phyloP scores from a whole-genome alignment of 2,329 filamentous ascomycete genomes.

The Fusarium torulosum region DNA sequence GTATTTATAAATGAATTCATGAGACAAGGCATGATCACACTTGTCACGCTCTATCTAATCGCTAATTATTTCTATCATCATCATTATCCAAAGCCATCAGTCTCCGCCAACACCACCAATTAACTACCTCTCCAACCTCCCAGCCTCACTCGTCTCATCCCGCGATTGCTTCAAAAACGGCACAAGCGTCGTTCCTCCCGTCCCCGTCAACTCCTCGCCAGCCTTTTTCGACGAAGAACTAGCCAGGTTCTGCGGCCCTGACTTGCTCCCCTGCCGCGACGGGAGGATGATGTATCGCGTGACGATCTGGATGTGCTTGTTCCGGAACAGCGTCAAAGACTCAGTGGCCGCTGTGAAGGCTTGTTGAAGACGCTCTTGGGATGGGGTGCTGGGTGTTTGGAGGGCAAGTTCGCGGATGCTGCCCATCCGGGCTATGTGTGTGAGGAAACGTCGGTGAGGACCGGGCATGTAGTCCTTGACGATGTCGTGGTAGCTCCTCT shows the following conservation, averaged over 20 bases:
- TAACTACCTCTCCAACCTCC: slow-evolving; percentile 46
- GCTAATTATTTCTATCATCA: slow-evolving; percentile 23
- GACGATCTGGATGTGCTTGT: slow-evolving; percentile 91
- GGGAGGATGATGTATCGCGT: slow-evolving; percentile 91
- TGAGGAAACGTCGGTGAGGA: slow-evolving; percentile 82
- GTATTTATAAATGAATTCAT: neutral
- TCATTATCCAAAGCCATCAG: neutral
- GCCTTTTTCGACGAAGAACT: slow-evolving; percentile 57
- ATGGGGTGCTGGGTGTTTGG: slow-evolving; percentile 64
- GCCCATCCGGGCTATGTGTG: slow-evolving; percentile 74
- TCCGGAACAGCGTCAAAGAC: slow-evolving; percentile 80
- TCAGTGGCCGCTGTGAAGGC: slow-evolving; percentile 79
- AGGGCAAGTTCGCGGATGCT: slow-evolving; percentile 80
- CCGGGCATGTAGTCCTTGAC: slow-evolving; percentile 94
- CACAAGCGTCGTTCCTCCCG: slow-evolving; percentile 87
- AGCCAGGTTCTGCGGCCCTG: slow-evolving; percentile 57
- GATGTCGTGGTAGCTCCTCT: slow-evolving; percentile 66
- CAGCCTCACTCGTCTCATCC: slow-evolving; percentile 76
- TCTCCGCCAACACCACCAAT: neutral
- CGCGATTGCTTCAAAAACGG: slow-evolving; percentile 90
- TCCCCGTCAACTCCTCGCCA: slow-evolving; percentile 75
- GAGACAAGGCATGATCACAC: neutral
- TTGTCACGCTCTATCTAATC: neutral
- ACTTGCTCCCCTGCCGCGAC: slow-evolving; percentile 59
- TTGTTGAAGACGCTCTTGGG: slow-evolving; percentile 57